A percentile compares a stretch with the other conserved stretches of the same genome.
phyloP scores from a whole-genome alignment of 2,329 filamentous ascomycete species.

The Trichoderma asperellum region DNA sequence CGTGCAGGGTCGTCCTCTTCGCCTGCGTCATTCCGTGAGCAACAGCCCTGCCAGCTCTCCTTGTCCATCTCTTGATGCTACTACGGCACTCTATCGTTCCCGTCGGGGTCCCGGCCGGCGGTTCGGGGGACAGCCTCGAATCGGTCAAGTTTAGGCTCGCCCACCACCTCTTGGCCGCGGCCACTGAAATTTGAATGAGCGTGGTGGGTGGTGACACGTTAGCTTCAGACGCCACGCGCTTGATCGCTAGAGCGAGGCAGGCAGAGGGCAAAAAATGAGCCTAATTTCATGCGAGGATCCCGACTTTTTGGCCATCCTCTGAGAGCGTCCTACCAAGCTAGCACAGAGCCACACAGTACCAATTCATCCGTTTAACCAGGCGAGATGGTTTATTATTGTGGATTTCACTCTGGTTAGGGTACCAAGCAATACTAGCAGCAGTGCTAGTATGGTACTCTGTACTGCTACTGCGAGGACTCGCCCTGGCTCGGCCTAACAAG shows the following conservation, averaged over 20 bases:
- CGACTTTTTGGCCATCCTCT: slow-evolving; percentile 10
- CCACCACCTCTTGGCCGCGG: slow-evolving; percentile 14
- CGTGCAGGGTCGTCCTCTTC: slow-evolving; percentile 33
- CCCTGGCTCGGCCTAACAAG: slow-evolving; percentile 4
- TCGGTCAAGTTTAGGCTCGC: slow-evolving; percentile 35
- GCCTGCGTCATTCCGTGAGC: slow-evolving; percentile 12
- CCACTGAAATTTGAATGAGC: slow-evolving; percentile 1
- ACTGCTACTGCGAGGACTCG: background rate
- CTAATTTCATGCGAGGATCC: slow-evolving; percentile 28
- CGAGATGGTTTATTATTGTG: slow-evolving; percentile 12
- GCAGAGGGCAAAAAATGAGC: slow-evolving; percentile 19
- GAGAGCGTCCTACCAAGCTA: slow-evolving; percentile 12
- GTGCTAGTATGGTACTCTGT: background rate
- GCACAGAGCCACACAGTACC: slow-evolving; percentile 26
- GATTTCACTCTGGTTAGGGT: background rate
- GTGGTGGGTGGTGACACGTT: slow-evolving; percentile 26
- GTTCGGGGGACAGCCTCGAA: slow-evolving; percentile 39
- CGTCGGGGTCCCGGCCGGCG: slow-evolving; percentile 33
- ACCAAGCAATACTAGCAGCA: background rate
- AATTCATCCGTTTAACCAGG: slow-evolving; percentile 19
- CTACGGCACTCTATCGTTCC: slow-evolving; percentile 22
- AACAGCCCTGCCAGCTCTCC: background rate
- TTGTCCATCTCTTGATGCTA: slow-evolving; percentile 21
- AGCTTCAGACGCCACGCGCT: slow-evolving; percentile 30
- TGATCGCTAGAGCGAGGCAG: slow-evolving; percentile 24